Evolutionary conservation across 345 rosid species (phyloP).

Genomic region (Eucalyptus microcorys): DNA sequence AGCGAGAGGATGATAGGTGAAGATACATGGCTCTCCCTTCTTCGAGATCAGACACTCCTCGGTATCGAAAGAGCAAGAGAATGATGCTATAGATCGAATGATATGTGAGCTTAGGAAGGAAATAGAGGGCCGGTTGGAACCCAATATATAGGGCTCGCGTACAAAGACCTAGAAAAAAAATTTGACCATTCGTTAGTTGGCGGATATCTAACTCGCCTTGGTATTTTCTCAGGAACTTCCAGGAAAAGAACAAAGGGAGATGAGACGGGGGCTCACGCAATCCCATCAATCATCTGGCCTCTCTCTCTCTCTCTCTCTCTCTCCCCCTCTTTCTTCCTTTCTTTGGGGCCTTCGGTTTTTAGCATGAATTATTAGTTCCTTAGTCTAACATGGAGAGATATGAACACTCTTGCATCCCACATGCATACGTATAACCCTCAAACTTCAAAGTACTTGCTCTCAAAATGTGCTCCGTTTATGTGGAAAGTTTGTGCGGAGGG

Average conservation of each 20-base stretch:
- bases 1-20: neutral
- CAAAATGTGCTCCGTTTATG: neutral
- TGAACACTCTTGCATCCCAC: neutral
- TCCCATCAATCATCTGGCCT: neutral
- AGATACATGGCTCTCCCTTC: neutral
- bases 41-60: neutral
- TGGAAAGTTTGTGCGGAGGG: neutral
- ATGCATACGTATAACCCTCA: neutral
- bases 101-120: neutral
- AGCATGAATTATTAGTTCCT: neutral
- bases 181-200: neutral
- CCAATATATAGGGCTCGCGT: neutral
- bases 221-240: neutral
- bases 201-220: neutral
- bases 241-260: neutral
- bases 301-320: neutral
- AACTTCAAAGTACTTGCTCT: neutral
- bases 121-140: neutral
- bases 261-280: neutral
- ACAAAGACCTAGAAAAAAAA: neutral
- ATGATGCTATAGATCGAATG: neutral
- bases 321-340: neutral
- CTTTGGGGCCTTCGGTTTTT: neutral
- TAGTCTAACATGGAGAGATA: neutral
- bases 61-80: neutral